A percentile compares a stretch with the other conserved stretches of the same genome.
Conservation (phyloP, 441 rosid species). For the Raphanus hybrid region DNA sequence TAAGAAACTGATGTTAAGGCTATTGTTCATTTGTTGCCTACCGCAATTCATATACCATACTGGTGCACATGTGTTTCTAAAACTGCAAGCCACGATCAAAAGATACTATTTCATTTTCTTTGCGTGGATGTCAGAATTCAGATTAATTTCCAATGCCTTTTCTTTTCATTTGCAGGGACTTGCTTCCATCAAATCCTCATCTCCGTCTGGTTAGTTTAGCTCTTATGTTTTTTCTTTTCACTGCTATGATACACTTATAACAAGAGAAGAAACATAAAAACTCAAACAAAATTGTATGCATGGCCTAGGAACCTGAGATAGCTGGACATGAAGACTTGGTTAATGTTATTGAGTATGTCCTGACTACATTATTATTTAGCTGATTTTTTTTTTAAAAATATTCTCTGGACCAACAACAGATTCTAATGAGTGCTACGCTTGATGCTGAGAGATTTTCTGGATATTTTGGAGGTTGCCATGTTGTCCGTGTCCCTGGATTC, state of each 20-base stretch:
- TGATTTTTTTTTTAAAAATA: too few species aligned
- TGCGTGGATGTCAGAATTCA: conserved; percentile 23
- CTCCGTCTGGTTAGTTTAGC: conserved; percentile 62
- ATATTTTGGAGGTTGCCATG: conserved; percentile 98
- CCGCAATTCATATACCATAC: conserved; percentile 7
- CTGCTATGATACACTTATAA: conserved; percentile 5
- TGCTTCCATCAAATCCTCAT: conserved; percentile 80
- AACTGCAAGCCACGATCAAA: conserved; percentile 9
- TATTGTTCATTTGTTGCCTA: not conserved
- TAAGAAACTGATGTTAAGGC: conserved; percentile 4
- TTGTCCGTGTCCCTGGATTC: conserved; percentile 92
- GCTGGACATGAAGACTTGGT: conserved; percentile 3
- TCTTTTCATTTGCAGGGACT: conserved; percentile 69
- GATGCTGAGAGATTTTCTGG: conserved; percentile 90
- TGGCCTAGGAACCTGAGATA: conserved; percentile 19
- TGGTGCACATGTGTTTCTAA: conserved; percentile 11
- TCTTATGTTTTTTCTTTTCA: conserved; percentile 1
- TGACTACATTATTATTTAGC: not conserved
- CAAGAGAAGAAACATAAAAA: not conserved
- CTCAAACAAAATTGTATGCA: not conserved
- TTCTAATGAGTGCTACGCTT: conserved; percentile 98
- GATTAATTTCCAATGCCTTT: conserved; percentile 15
- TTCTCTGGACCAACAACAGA: conserved; percentile 49
- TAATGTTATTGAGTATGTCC: conserved; percentile 6
- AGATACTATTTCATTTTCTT: conserved; percentile 11